These are phyloP conservation scores for Gremmenia infestans DNA, from an alignment of 2,329 filamentous ascomycete genomes.

Conservation along the genomic window DNA sequence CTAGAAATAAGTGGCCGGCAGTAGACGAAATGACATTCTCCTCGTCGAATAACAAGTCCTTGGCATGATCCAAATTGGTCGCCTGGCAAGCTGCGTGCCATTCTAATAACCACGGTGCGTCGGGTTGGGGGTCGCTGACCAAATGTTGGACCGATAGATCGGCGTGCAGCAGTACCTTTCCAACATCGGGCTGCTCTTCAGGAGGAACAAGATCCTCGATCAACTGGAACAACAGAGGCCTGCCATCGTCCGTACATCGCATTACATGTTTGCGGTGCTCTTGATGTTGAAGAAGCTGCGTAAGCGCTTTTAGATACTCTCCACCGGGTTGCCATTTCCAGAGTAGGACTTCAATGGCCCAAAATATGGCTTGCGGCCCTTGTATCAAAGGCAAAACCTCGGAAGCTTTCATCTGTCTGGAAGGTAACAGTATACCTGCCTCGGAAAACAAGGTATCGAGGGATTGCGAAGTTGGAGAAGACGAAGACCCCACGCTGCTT, in stretches of 20 bases:
- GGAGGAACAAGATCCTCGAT: conserved; percentile 17
- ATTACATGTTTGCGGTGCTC: conserved; percentile 9
- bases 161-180: conserved; percentile 16
- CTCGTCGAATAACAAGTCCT: conserved; percentile 6
- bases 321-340: conserved; percentile 16
- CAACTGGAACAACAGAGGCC: conserved; percentile 16
- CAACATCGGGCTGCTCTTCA: conserved; percentile 14
- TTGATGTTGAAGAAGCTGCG: conserved; percentile 9
- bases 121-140: not conserved
- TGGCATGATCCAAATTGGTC: conserved; percentile 15
- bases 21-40: conserved; percentile 5
- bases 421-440: not conserved
- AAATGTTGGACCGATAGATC: conserved; percentile 3
- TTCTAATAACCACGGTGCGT: conserved; percentile 5
- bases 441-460: not conserved
- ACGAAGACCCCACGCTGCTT: not conserved
- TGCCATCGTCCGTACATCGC: conserved; percentile 2
- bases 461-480: not conserved
- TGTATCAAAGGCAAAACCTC: conserved; percentile 7
- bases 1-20: conserved; percentile 14
- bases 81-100: conserved; percentile 10
- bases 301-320: conserved; percentile 8
- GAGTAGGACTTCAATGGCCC: conserved; percentile 13
- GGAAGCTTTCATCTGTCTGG: conserved; percentile 1
- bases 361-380: not conserved